A percentile compares a stretch with the other conserved stretches of the same genome.
phyloP scores from a whole-genome alignment of 179 eudicot genomes.

The Amaranthus tricolor region DNA sequence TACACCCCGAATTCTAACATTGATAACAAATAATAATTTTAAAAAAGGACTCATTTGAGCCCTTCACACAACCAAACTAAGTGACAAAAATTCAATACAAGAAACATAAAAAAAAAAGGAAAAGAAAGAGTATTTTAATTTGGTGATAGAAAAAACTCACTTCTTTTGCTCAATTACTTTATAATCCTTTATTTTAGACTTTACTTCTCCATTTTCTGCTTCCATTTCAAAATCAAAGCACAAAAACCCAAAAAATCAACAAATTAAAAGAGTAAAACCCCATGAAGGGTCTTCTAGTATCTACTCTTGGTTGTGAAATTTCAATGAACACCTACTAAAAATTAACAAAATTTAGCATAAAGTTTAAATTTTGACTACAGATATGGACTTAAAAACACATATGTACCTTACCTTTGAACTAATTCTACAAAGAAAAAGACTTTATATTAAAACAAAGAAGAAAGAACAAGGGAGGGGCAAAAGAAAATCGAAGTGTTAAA shows the following conservation, averaged over 20 bases:
- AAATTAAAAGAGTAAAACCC: constrained; percentile 15
- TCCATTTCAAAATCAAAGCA: constrained; percentile 47
- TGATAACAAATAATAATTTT: not conserved
- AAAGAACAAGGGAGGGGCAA: too few species aligned
- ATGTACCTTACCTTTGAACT: constrained; percentile 6
- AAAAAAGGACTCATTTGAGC: not conserved
- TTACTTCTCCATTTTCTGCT: constrained; percentile 42
- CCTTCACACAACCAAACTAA: constrained; percentile 12
- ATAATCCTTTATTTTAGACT: constrained; percentile 74
- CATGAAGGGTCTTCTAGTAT: constrained; percentile 18
- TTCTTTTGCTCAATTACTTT: constrained; percentile 75
- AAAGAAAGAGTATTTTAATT: not conserved
- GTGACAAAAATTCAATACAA: not conserved
- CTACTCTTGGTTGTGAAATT: constrained; percentile 15
- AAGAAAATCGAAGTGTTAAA: too few species aligned
- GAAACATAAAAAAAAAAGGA: not conserved
- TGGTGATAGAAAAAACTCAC: constrained; percentile 41
- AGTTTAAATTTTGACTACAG: not conserved
- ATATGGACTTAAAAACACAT: constrained; percentile 9
- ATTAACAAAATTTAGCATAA: not conserved
- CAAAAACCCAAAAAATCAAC: constrained; percentile 26
- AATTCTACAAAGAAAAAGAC: constrained; percentile 2
- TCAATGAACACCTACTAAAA: constrained; percentile 1
- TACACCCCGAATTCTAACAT: too few species aligned
- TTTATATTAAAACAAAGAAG: constrained; percentile 5